Base-by-base conservation (phyloP, 2,329 filamentous ascomycete species). In the Ophiocordyceps sinensis region DNA sequence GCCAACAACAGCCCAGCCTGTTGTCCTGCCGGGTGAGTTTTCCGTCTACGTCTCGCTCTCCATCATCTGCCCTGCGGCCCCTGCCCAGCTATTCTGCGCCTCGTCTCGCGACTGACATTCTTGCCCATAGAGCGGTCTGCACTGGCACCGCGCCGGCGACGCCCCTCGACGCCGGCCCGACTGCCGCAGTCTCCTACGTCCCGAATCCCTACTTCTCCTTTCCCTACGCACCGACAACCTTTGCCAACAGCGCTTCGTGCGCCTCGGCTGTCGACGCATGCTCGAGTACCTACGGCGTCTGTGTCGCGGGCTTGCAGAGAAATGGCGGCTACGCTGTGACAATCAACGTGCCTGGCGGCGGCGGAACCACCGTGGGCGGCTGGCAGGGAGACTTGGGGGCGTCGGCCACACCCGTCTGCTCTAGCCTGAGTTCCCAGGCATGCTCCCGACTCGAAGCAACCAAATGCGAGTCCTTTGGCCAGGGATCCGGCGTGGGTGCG, bases 141-240 rank as follows among this genome's bases (percentile, higher is more conserved):
- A 76, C 72, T n/a, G 72, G 72, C 38, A 65, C 65, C 28, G 71
- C 69, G n/a, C 66, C 68, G 3, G 52, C 55, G 14, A 57, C 59
- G 8, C 61, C 64, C 2, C 53, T 61, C 10, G 57, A 57, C 12
- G 52, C 47, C 26, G 55, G 28, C 48, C 58, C 61, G 12, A 62
- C 64, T 3, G 55, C 58, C 17, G 51, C 59, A 2, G 61, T 62
- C 17, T 73, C 72, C 29, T 75, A 66, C 51, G 72, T 79, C 15
- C 57, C 65, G 35, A 79, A 79, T 53, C 49, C 61, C 23, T 77
- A 71, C 56, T 79, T 77, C 53, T 66, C 70, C 11, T 79, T 78
- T 53, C 75, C 75, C 2, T 72, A 73, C 50, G 65, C 76, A 40
- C 58, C 64, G 37, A 75, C 70, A 1, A 65, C 64, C 12, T 77